Evolutionary conservation across 495 filamentous ascomycete species (phyloP).

Genomic region (Aspergillus saccharolyticus): DNA sequence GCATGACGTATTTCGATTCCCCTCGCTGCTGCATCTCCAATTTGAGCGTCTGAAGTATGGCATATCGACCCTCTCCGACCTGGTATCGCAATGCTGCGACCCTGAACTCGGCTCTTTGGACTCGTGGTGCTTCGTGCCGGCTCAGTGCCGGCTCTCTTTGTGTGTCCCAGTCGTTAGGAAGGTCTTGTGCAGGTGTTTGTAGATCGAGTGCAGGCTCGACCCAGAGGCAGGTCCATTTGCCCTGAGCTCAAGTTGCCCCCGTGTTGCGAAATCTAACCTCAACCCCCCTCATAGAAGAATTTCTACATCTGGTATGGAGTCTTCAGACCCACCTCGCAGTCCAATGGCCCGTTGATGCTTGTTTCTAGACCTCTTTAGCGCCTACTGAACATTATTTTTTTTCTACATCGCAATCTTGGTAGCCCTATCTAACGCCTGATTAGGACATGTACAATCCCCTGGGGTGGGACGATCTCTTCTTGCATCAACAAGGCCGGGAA

Average conservation of each 20-base stretch:
- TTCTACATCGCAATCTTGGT: not conserved
- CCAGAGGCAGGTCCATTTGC: constrained; percentile 13
- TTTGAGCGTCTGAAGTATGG: constrained; percentile 8
- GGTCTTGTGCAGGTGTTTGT: not conserved
- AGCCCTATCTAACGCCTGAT: not conserved
- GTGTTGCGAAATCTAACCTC: not conserved
- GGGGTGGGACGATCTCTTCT: not conserved
- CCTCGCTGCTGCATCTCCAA: not conserved
- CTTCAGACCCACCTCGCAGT: not conserved
- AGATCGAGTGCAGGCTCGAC: constrained; percentile 6
- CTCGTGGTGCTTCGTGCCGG: not conserved
- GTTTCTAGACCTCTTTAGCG: not conserved
- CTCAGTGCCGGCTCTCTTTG: too few species aligned
- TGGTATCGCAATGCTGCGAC: constrained; percentile 9
- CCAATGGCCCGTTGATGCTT: not conserved
- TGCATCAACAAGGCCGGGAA: not conserved
- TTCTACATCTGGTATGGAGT: constrained; percentile 8
- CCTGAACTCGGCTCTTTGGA: constrained; percentile 3
- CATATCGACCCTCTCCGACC: not conserved
- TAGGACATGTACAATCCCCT: not conserved
- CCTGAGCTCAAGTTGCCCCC: not conserved
- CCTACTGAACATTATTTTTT: not conserved
- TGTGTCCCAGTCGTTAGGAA: not conserved
- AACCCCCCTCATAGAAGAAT: constrained; percentile 10
- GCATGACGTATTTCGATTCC: constrained; percentile 18